Conservation (phyloP, 371 early-diverging fungal species). For the Nematocida sp. region DNA sequence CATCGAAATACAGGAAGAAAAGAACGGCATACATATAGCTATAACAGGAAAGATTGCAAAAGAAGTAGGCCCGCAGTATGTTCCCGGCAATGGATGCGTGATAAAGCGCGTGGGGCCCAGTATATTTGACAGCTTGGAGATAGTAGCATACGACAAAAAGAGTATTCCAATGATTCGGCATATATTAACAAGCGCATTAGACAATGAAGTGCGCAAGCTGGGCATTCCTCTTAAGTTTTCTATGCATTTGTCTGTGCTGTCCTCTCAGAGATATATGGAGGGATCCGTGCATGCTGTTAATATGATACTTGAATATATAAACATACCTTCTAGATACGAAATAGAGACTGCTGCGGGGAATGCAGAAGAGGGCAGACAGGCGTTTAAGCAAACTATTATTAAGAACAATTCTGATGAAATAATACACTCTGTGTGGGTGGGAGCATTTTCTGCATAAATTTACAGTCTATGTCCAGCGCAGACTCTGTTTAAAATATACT, state of each 20-base stretch:
- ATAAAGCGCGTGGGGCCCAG: not conserved
- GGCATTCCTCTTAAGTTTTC: not conserved
- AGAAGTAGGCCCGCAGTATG: not conserved
- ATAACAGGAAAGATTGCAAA: not conserved
- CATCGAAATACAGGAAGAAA: not conserved
- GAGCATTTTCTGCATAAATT: not conserved
- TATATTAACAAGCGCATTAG: not conserved
- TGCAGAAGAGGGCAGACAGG: not conserved
- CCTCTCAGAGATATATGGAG: not conserved
- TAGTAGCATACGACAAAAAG: conserved; percentile 4
- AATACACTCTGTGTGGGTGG: conserved; percentile 2
- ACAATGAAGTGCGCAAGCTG: not conserved
- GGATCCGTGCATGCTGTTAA: not conserved
- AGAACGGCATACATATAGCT: not conserved
- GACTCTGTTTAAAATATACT: too few relatives aligned
- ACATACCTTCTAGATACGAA: not conserved
- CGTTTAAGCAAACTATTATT: not conserved
- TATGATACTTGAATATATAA: not conserved
- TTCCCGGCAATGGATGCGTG: not conserved
- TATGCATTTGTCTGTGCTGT: not conserved
- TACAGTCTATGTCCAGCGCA: too few relatives aligned
- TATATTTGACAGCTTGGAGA: not conserved
- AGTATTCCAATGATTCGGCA: not conserved
- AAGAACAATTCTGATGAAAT: not conserved
- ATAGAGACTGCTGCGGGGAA: not conserved